These are phyloP conservation scores for Russula emetica DNA, from an alignment of 768 basidiomycete genomes.

Conservation along the genomic window DNA sequence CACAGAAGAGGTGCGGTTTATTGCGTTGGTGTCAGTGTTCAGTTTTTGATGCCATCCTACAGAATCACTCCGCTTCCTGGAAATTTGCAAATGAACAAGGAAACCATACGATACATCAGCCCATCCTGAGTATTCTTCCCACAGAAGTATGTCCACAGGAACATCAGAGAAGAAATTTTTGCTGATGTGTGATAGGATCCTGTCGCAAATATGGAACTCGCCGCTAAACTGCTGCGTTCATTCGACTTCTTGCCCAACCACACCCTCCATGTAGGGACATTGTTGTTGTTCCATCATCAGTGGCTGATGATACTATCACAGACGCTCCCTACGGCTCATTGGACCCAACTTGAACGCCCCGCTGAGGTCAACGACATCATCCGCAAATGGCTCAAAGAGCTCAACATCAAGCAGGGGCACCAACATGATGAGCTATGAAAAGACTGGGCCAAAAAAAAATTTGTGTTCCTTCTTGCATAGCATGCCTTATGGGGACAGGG, in stretches of 20 bases:
- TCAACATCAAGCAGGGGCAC: slow-evolving; percentile 12
- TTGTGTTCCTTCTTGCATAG: neutral
- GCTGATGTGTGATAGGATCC: slow-evolving; percentile 36
- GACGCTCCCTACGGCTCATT: slow-evolving; percentile 56
- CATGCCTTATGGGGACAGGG: neutral
- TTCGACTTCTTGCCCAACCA: slow-evolving; percentile 37
- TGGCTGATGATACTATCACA: slow-evolving; percentile 29
- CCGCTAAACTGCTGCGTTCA: slow-evolving; percentile 33
- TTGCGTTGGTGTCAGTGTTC: neutral
- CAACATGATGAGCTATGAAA: slow-evolving; percentile 20
- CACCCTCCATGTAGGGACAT: slow-evolving; percentile 35
- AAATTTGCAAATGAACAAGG: slow-evolving; percentile 39
- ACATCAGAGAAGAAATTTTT: neutral
- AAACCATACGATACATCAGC: slow-evolving; percentile 43
- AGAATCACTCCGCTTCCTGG: slow-evolving; percentile 43
- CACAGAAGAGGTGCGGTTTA: slow-evolving; percentile 43
- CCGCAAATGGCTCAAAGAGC: slow-evolving; percentile 46
- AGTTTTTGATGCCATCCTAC: neutral
- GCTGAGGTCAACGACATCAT: slow-evolving; percentile 48
- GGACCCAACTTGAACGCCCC: slow-evolving; percentile 63
- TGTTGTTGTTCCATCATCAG: neutral
- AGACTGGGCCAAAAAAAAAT: neutral
- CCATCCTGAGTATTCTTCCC: slow-evolving; percentile 41
- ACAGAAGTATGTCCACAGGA: slow-evolving; percentile 33
- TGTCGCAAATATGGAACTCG: slow-evolving; percentile 42